Conservation (phyloP, 371 early-diverging fungal genomes). For the Cokeromyces recurvatus region DNA sequence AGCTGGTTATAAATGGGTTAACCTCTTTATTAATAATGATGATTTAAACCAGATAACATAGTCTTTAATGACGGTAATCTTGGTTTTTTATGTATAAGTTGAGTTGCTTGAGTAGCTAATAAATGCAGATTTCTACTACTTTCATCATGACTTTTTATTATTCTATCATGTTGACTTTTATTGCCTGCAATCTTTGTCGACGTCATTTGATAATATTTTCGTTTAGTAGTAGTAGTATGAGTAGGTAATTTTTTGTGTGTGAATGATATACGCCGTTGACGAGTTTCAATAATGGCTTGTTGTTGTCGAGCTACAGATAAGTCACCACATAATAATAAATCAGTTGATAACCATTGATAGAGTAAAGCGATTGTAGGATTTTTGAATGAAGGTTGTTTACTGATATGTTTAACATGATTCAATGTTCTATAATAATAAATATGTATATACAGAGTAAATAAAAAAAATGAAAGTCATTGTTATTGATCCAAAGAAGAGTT, state of each 20-base stretch:
- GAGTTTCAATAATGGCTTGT: slow-evolving; percentile 41
- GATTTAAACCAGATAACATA: slow-evolving; percentile 13
- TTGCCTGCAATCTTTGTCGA: not conserved
- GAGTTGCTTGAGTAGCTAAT: slow-evolving; percentile 40
- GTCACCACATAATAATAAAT: not conserved
- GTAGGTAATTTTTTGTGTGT: not conserved
- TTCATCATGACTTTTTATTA: not conserved
- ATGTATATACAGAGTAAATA: no score
- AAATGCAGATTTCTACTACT: slow-evolving; percentile 26
- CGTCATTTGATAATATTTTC: no score
- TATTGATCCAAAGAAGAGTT: no score
- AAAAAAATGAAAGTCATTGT: no score
- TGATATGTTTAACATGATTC: not conserved
- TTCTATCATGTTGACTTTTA: no score
- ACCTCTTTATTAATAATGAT: not conserved
- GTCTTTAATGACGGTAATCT: slow-evolving; percentile 16
- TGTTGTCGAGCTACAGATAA: slow-evolving; percentile 17
- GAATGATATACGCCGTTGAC: slow-evolving; percentile 23
- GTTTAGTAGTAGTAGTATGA: no score
- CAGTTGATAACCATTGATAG: no score
- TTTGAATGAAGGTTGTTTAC: not conserved
- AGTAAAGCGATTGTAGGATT: not conserved
- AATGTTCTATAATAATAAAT: no score
- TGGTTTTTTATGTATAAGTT: slow-evolving; percentile 13
- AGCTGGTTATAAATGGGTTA: no score